Evolutionary conservation across 148 eudicot genomes (phyloP).

Genomic region (Tetragonia tetragonoides): DNA sequence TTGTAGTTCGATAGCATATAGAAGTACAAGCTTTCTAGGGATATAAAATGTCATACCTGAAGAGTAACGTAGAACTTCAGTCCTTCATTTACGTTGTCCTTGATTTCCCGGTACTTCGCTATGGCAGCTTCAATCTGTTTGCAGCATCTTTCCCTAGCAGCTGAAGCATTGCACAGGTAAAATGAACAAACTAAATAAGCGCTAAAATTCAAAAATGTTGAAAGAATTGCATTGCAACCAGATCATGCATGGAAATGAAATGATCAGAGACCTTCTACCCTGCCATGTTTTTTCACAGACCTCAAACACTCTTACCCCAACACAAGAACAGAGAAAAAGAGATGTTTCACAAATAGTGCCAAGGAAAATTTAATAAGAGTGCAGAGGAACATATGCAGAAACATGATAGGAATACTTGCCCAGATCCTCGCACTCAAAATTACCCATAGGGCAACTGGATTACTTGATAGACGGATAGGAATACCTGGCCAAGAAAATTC

Average conservation of each 20-base stretch:
- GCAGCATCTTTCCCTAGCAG: constrained; percentile 72
- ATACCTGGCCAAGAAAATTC: too few species aligned
- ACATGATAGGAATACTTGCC: too few species aligned
- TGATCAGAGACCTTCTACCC: background rate
- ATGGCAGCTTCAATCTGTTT: constrained; percentile 97
- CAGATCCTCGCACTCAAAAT: too few species aligned
- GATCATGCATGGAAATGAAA: background rate
- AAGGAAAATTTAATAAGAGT: too few species aligned
- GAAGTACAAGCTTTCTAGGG: background rate
- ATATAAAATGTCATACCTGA: constrained; percentile 48
- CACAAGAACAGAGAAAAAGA: background rate
- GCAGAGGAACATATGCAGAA: too few species aligned
- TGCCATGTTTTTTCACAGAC: background rate
- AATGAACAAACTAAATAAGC: background rate
- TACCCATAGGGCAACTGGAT: too few species aligned
- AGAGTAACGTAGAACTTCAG: constrained; percentile 94
- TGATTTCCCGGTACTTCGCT: constrained; percentile 81
- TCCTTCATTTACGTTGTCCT: constrained; percentile 93
- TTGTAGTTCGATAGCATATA: background rate
- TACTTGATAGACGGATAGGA: too few species aligned
- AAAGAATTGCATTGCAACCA: background rate
- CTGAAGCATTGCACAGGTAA: constrained; percentile 34
- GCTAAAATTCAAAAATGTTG: background rate
- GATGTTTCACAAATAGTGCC: too few species aligned
- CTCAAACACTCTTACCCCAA: too few species aligned